Evolutionary conservation across 768 basidiomycete species (phyloP).

Genomic region (Clavulina sp.): DNA sequence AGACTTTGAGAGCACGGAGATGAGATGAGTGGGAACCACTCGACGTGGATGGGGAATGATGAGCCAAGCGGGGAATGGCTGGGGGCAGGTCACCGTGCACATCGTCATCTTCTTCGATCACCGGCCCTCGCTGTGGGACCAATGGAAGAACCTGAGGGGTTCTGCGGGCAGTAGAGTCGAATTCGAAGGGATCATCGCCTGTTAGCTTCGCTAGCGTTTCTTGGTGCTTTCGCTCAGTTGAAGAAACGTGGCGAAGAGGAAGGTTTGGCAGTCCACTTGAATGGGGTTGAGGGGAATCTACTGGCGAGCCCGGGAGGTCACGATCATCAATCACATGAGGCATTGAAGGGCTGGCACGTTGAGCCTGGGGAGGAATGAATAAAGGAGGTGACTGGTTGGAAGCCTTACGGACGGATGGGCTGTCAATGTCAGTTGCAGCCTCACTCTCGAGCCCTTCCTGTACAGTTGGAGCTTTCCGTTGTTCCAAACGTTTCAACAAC

Average conservation of each 20-base stretch:
- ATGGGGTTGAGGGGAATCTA: constrained; percentile 11
- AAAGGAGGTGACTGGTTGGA: constrained; percentile 5
- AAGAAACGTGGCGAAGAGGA: background rate
- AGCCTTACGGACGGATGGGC: background rate
- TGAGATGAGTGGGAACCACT: background rate
- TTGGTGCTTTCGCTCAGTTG: background rate
- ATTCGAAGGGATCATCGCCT: background rate
- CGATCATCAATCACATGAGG: constrained; percentile 18
- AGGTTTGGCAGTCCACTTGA: background rate
- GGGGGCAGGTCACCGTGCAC: background rate
- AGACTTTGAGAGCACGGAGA: constrained; percentile 14
- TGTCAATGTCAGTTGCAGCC: background rate
- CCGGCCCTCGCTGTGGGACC: background rate
- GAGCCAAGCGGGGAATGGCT: background rate
- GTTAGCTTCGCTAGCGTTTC: background rate
- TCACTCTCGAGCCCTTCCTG: constrained; percentile 9
- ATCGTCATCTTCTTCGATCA: constrained; percentile 3
- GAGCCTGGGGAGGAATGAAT: constrained; percentile 6
- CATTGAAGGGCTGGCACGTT: constrained; percentile 6
- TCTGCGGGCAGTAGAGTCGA: background rate
- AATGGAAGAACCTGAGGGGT: background rate
- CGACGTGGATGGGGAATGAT: background rate
- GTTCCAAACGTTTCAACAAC: constrained; percentile 8
- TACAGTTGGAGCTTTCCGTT: background rate
- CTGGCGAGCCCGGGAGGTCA: constrained; percentile 14